Evolutionary conservation across 139 green algal genomes (phyloP), one percentile per base, ranked within the genome.

Genomic region (Tetraselmis chui): DNA sequence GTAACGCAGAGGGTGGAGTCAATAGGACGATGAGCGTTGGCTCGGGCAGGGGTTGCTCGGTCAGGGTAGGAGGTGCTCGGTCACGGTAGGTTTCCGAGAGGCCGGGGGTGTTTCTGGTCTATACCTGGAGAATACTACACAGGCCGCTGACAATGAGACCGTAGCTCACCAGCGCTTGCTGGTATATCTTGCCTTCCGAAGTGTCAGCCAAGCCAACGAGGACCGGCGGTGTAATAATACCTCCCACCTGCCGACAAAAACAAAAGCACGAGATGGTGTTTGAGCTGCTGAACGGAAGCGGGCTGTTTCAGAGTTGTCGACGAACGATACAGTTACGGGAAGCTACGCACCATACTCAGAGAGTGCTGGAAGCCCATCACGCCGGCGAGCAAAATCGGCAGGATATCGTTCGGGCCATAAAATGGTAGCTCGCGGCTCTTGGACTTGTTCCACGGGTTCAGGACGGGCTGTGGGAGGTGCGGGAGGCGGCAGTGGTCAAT

Each of bases 141-240:
- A 75, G 31, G 1, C 79, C 79, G n/a, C 25, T 59, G 26, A 82
- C 27, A 28, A 82, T 82, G 26, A 82, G 28, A 1, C 32, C 45
- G 58, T 1, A 59, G n/a, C 26, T 28, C 1, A 82, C 59, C 1
- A 82, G 79, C 22, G 76, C 1, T 24, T 79, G 29, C 31, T 59
- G 76, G 29, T 23, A 27, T 18, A 23, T 30, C 59, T 67, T 67
- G 45, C 45, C 45, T 18, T 67, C 45, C 18, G 45, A 67, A 18
- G 31, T 79, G 22, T 30, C 76, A 0, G 29, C 1, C 5, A 31
- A 79, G 76, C 29, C 31, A 1, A 79, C 76, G 2, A 79, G 5
- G 2, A 79, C 5, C 29, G 76, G 76, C 2, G 76, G 76, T 11
- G 76, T 79, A 30, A 79, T 79, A 22, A 79, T 30, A 25, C 76